phyloP scores from a whole-genome alignment of 2,329 filamentous ascomycete species.

The Dactylellina cionopaga region DNA sequence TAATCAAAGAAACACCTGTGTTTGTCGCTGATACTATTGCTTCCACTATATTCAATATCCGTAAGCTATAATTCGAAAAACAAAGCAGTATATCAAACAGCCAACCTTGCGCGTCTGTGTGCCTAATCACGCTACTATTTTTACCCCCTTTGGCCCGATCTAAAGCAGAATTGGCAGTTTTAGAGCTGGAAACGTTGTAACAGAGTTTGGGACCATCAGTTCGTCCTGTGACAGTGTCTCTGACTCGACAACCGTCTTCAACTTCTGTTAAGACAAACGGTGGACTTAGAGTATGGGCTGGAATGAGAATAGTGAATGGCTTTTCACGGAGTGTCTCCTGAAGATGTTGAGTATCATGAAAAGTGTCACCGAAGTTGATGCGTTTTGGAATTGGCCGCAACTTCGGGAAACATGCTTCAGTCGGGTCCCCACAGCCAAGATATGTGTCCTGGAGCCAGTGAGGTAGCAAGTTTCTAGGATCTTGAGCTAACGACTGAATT shows the following conservation, averaged over 20 bases:
- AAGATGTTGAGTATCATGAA: conserved; percentile 93
- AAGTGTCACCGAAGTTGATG: conserved; percentile 92
- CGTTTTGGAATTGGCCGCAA: conserved; percentile 79
- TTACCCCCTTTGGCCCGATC: neutral
- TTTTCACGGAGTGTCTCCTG: conserved; percentile 89
- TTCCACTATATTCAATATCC: conserved; percentile 67
- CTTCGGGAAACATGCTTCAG: conserved; percentile 84
- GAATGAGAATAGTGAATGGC: conserved; percentile 9
- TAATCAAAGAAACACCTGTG: conserved; percentile 89
- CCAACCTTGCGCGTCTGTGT: conserved; percentile 32
- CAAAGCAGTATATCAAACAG: neutral
- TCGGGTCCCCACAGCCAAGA: conserved; percentile 93
- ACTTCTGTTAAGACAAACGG: conserved; percentile 68
- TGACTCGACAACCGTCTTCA: neutral
- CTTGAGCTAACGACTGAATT: conserved; percentile 81
- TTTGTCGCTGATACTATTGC: conserved; percentile 94
- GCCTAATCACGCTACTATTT: neutral
- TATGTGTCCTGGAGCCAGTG: conserved; percentile 97
- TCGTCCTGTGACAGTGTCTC: neutral
- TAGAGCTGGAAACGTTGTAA: conserved; percentile 20
- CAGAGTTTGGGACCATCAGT: neutral
- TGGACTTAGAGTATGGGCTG: conserved; percentile 59
- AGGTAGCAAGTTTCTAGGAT: conserved; percentile 82
- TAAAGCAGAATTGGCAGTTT: neutral
- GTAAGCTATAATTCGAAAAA: conserved; percentile 70